Evolutionary conservation across 768 basidiomycete genomes (phyloP).

Genomic region (Boletus pseudopeckii): DNA sequence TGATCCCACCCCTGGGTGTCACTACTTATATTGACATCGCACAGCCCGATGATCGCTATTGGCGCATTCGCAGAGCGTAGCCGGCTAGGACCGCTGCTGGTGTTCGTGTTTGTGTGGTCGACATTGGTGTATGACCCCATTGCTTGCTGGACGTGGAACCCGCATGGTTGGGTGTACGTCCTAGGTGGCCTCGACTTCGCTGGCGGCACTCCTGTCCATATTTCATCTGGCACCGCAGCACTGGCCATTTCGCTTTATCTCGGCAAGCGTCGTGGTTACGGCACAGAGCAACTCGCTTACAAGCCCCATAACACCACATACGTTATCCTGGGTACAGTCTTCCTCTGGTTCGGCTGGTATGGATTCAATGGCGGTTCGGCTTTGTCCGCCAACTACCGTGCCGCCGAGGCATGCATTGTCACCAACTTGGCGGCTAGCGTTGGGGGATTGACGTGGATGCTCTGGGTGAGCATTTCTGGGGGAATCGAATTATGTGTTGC

Average conservation of each 20-base stretch:
- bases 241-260: slow-evolving; percentile 89
- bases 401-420: slow-evolving; percentile 84
- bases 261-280: slow-evolving; percentile 88
- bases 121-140: slow-evolving; percentile 91
- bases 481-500: neutral
- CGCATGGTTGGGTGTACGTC: slow-evolving; percentile 68
- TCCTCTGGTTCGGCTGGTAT: slow-evolving; percentile 97
- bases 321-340: slow-evolving; percentile 87
- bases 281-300: slow-evolving; percentile 87
- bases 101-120: slow-evolving; percentile 90
- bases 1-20: neutral
- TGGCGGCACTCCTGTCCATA: slow-evolving; percentile 96
- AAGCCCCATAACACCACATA: slow-evolving; percentile 93
- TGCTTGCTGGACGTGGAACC: slow-evolving; percentile 96
- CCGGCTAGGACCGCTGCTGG: slow-evolving; percentile 78
- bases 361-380: slow-evolving; percentile 95
- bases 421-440: slow-evolving; percentile 90
- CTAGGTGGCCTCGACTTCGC: slow-evolving; percentile 90
- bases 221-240: slow-evolving; percentile 88
- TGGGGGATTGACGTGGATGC: slow-evolving; percentile 91
- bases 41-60: slow-evolving; percentile 79
- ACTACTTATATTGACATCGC: slow-evolving; percentile 13
- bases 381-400: slow-evolving; percentile 83
- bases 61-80: slow-evolving; percentile 92
- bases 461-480: slow-evolving; percentile 52